Conservation (phyloP, 2,329 filamentous ascomycete species). For the Samsoniella hepiali region DNA sequence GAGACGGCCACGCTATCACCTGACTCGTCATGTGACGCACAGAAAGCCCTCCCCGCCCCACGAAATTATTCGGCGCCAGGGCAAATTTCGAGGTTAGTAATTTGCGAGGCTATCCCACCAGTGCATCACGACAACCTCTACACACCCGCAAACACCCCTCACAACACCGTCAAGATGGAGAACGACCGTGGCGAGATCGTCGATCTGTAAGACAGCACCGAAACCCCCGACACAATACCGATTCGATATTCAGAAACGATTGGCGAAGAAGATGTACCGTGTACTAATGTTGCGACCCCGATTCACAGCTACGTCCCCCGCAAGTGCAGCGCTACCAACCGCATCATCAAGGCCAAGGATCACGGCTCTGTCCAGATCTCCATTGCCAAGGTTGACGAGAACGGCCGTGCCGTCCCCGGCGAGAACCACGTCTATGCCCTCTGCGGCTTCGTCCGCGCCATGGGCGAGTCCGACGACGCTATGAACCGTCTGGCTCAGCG, state of each 20-base stretch:
- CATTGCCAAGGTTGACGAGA: conserved; percentile 98
- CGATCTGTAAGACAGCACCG: conserved; percentile 72
- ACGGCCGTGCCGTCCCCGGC: conserved; percentile 86
- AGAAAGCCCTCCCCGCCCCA: conserved; percentile 37
- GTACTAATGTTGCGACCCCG: conserved; percentile 27
- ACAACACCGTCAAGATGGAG: conserved; percentile 74
- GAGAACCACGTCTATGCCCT: conserved; percentile 98
- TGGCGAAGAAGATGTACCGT: conserved; percentile 15
- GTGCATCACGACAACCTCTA: conserved; percentile 24
- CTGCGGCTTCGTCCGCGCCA: conserved; percentile 94
- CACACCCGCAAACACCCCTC: conserved; percentile 29
- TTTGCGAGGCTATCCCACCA: conserved; percentile 29
- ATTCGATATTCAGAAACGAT: conserved; percentile 5
- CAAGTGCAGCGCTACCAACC: conserved; percentile 98
- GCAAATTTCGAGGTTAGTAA: conserved; percentile 33
- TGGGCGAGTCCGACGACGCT: conserved; percentile 96
- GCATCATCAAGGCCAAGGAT: conserved; percentile 99
- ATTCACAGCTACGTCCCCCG: conserved; percentile 83
- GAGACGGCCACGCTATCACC: conserved; percentile 35
- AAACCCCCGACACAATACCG: conserved; percentile 10
- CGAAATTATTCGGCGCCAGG: conserved; percentile 34
- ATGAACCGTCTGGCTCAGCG: conserved; percentile 94
- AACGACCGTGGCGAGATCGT: conserved; percentile 99
- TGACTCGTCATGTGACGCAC: conserved; percentile 34
- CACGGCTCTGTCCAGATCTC: conserved; percentile 98